Conservation (phyloP, 176 grass and related monocot species). For the Metroxylon sagu region DNA sequence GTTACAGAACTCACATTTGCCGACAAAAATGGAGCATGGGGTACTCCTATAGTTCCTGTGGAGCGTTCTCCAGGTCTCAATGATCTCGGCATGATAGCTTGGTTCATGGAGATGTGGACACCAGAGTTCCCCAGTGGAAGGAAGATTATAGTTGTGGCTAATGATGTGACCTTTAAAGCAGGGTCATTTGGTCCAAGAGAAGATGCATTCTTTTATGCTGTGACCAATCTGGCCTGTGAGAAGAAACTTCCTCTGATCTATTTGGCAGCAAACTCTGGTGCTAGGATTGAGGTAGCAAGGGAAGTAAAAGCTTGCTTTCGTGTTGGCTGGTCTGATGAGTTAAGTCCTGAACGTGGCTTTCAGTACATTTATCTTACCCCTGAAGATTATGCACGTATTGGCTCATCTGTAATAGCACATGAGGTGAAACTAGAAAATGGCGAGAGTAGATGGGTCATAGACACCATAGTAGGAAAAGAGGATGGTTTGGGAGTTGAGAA, state of each 20-base stretch:
- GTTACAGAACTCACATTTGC: conserved; percentile 70
- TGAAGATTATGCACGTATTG: conserved; percentile 60
- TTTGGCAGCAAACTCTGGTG: conserved; percentile 87
- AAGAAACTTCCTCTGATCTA: conserved; percentile 97
- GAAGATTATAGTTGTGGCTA: conserved; percentile 90
- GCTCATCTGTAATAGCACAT: conserved; percentile 81
- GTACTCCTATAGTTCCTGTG: conserved; percentile 55
- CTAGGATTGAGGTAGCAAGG: conserved; percentile 82
- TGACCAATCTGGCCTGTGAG: conserved; percentile 80
- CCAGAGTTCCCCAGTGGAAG: conserved; percentile 82
- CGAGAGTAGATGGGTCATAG: conserved; percentile 87
- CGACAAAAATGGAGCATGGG: conserved; percentile 62
- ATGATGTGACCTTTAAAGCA: conserved; percentile 89
- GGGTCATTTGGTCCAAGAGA: conserved; percentile 96
- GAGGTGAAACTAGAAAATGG: conserved; percentile 81
- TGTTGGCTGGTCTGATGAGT: conserved; percentile 85
- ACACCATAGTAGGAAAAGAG: conserved; percentile 86
- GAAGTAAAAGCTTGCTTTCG: conserved; percentile 91
- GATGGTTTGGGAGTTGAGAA: conserved; percentile 94
- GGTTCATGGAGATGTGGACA: conserved; percentile 86
- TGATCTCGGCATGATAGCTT: conserved; percentile 85
- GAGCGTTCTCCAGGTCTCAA: conserved; percentile 66
- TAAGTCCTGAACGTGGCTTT: conserved; percentile 83
- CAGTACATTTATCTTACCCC: conserved; percentile 91
- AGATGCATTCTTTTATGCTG: conserved; percentile 90